Evolutionary conservation across 139 green algal species (phyloP).

Genomic region (Auxenochlorella pyrenoidosa): DNA sequence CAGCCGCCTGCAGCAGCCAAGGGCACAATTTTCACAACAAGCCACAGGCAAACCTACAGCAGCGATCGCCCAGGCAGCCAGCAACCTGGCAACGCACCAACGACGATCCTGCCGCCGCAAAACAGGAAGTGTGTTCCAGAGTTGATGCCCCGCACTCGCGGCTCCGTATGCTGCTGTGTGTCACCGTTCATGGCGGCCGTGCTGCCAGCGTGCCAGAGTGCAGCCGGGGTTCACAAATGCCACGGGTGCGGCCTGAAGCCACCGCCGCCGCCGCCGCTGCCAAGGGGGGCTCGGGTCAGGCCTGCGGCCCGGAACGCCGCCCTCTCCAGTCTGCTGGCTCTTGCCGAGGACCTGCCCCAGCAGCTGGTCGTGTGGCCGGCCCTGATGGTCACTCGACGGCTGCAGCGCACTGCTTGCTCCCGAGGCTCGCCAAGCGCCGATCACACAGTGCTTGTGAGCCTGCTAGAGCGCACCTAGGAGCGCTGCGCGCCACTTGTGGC

Average conservation of each 20-base stretch:
- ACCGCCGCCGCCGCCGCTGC: not conserved
- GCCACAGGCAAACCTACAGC: not conserved
- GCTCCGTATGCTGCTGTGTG: conserved; percentile 1
- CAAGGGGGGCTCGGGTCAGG: not conserved
- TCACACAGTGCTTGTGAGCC: no score
- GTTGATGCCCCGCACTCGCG: conserved; percentile 48
- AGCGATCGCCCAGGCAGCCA: not conserved
- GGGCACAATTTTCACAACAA: not conserved
- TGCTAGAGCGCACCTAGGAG: no score
- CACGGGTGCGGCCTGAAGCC: not conserved
- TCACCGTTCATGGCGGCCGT: not conserved
- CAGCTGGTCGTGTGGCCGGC: no score
- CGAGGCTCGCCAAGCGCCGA: no score
- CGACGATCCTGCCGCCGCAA: conserved; percentile 43
- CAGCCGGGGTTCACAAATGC: not conserved
- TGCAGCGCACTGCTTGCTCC: no score
- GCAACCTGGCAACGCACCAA: conserved; percentile 42
- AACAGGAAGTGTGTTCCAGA: conserved; percentile 55
- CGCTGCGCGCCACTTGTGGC: no score
- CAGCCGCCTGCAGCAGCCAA: not conserved
- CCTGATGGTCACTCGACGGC: no score
- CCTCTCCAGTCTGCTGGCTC: no score
- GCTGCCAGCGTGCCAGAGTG: not conserved
- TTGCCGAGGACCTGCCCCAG: no score
- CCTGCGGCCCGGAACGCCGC: no score